Evolutionary conservation across 2,329 filamentous ascomycete genomes (phyloP).

Genomic region (Phyllosticta citrichinensis): DNA sequence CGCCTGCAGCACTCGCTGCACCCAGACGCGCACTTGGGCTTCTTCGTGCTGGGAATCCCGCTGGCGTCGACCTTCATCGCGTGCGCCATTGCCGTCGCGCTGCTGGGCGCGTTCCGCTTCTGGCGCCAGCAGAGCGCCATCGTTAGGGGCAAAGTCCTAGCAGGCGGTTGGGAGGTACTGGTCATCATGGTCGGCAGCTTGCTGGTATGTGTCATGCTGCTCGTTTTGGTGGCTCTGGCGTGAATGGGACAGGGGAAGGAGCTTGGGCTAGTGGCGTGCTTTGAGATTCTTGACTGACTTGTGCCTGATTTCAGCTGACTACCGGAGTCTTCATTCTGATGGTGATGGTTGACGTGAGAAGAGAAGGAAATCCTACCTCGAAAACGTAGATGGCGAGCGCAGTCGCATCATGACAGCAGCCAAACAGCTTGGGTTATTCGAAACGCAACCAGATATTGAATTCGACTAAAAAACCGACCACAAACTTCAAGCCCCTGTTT

Average conservation of each 20-base stretch:
- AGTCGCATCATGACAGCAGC: not conserved
- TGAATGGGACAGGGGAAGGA: not conserved
- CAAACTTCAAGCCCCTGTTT: not conserved
- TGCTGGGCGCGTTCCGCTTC: constrained; percentile 49
- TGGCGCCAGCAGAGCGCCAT: constrained; percentile 53
- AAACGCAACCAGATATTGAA: not conserved
- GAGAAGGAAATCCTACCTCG: not conserved
- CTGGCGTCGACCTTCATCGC: constrained; percentile 42
- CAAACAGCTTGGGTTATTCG: not conserved
- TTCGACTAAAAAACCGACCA: not conserved
- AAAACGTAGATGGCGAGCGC: not conserved
- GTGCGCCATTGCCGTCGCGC: constrained; percentile 38
- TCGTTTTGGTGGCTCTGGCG: not conserved
- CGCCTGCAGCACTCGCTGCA: constrained; percentile 43
- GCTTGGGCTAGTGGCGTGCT: too few species aligned
- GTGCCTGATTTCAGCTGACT: not conserved
- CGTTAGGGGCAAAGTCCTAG: constrained; percentile 45
- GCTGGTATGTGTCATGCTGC: constrained; percentile 35
- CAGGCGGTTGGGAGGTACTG: constrained; percentile 50
- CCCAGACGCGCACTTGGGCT: constrained; percentile 43
- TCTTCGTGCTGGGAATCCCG: constrained; percentile 51
- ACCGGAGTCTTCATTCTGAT: not conserved
- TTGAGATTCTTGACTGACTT: not conserved
- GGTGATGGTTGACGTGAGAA: not conserved
- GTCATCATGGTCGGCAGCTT: constrained; percentile 37